These are phyloP conservation scores for Fusarium tricinctum DNA, from an alignment of 2,329 filamentous ascomycete species.

Conservation along the genomic window DNA sequence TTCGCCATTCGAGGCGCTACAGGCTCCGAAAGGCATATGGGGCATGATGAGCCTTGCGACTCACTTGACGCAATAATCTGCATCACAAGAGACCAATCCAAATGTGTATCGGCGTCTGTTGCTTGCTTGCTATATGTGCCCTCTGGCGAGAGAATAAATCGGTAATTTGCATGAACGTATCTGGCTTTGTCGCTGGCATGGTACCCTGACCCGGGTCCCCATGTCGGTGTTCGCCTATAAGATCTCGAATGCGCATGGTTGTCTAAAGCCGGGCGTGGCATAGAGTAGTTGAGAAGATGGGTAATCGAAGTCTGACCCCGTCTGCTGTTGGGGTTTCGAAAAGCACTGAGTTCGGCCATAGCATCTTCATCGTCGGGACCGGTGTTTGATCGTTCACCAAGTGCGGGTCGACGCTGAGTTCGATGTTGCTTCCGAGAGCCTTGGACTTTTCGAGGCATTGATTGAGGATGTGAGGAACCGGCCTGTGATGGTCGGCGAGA, in stretches of 20 bases:
- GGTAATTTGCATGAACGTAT: constrained; percentile 95
- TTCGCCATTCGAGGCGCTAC: constrained; percentile 96
- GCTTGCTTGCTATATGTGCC: constrained; percentile 85
- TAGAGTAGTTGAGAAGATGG: constrained; percentile 91
- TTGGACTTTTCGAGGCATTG: constrained; percentile 80
- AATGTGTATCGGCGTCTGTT: constrained; percentile 85
- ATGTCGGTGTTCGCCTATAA: constrained; percentile 79
- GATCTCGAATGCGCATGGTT: constrained; percentile 67
- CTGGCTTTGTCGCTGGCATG: constrained; percentile 92
- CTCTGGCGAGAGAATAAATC: constrained; percentile 90
- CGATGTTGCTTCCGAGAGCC: constrained; percentile 85
- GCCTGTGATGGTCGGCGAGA: constrained; percentile 63
- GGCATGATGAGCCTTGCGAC: constrained; percentile 90
- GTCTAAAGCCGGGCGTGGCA: constrained; percentile 78
- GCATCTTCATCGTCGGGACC: constrained; percentile 82
- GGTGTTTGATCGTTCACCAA: constrained; percentile 54
- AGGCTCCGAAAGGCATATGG: constrained; percentile 93
- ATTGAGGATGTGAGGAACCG: constrained; percentile 49
- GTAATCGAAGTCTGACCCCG: constrained; percentile 98
- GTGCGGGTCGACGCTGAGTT: constrained; percentile 78
- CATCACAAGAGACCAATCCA: constrained; percentile 91
- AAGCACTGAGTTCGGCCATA: constrained; percentile 80
- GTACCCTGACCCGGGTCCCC: constrained; percentile 89
- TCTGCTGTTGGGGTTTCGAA: constrained; percentile 73
- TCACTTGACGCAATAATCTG: constrained; percentile 92